Conservation (phyloP, 106 monocot genomes). For the Xerophyta viscosa region DNA sequence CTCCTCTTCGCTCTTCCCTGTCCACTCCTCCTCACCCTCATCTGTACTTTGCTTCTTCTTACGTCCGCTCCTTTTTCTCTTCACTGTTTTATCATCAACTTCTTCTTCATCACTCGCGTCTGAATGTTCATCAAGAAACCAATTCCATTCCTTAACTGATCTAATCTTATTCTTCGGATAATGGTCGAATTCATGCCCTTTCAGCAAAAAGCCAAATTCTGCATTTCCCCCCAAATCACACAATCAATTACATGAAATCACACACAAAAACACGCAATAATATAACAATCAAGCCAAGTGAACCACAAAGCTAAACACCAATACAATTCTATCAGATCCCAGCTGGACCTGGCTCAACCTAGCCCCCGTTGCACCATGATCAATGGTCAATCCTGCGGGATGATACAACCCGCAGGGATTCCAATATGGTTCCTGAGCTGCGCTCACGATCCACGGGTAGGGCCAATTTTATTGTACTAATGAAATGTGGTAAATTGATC, state of each 20-base stretch:
- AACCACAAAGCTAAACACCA: neutral
- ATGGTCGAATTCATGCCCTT: constrained; percentile 51
- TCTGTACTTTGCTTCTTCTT: constrained; percentile 7
- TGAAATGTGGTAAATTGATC: neutral
- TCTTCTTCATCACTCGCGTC: constrained; percentile 28
- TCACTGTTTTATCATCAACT: neutral
- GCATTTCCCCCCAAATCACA: constrained; percentile 6
- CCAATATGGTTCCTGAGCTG: neutral
- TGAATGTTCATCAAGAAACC: constrained; percentile 35
- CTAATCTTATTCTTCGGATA: constrained; percentile 31
- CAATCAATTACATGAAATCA: neutral
- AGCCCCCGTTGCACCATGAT: too few relatives aligned
- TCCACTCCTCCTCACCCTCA: constrained; percentile 45
- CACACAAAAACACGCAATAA: too few relatives aligned
- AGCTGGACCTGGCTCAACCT: too few relatives aligned
- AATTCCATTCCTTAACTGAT: constrained; percentile 43
- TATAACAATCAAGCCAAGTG: too few relatives aligned
- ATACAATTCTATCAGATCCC: neutral
- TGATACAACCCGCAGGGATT: too few relatives aligned
- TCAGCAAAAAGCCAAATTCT: constrained; percentile 60
- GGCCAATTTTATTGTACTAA: neutral
- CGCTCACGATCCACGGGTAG: neutral
- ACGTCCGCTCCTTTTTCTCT: constrained; percentile 16
- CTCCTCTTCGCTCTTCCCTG: constrained; percentile 25
- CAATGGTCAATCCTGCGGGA: too few relatives aligned